phyloP scores from a whole-genome alignment of 148 eudicot genomes.

The Amaranthus cruentus region DNA sequence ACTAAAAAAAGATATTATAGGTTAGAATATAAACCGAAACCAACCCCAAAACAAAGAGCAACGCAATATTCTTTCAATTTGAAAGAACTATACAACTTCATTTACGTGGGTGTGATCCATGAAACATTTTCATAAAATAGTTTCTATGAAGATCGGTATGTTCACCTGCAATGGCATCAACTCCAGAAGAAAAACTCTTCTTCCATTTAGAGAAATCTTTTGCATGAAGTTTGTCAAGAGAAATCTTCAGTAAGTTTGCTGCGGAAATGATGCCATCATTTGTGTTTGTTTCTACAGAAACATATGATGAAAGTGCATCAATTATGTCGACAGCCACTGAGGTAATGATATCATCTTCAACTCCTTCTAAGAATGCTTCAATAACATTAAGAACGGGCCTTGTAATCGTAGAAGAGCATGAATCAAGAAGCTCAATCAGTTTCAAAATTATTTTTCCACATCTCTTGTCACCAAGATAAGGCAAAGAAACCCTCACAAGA shows the following conservation, averaged over 20 bases:
- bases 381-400: slow-evolving; percentile 56
- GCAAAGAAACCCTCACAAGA: slow-evolving; percentile 50
- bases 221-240: slow-evolving; percentile 47
- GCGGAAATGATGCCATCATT: slow-evolving; percentile 53
- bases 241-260: slow-evolving; percentile 45
- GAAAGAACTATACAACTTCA: neutral
- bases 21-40: neutral
- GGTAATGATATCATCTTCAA: slow-evolving; percentile 30
- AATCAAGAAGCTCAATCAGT: slow-evolving; percentile 45
- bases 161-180: slow-evolving; percentile 57
- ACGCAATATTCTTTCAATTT: neutral
- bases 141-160: neutral
- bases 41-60: neutral
- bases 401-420: slow-evolving; percentile 41
- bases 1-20: neutral
- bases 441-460: slow-evolving; percentile 32
- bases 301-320: slow-evolving; percentile 41
- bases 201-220: slow-evolving; percentile 43
- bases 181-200: slow-evolving; percentile 32
- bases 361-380: slow-evolving; percentile 46
- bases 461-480: slow-evolving; percentile 49
- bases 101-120: neutral
- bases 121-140: neutral
- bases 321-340: slow-evolving; percentile 40
- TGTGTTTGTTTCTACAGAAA: slow-evolving; percentile 40